Conservation (phyloP, 805 yeast species). For the Isabelozyma gotoi region DNA sequence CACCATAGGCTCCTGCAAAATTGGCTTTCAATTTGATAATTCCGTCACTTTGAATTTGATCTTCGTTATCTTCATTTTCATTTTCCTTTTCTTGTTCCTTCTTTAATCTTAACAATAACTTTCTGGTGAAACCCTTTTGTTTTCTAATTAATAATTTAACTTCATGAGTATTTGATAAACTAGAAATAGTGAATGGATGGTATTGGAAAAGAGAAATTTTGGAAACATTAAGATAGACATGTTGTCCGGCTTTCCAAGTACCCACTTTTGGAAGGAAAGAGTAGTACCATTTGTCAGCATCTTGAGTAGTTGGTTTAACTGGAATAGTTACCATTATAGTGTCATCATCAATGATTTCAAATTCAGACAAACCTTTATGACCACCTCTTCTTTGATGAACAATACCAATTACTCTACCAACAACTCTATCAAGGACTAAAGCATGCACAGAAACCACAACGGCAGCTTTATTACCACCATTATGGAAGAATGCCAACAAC, state of each 20-base stretch:
- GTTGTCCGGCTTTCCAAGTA: slow-evolving; percentile 50
- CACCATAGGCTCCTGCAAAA: slow-evolving; percentile 50
- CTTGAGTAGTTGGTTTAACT: slow-evolving; percentile 15
- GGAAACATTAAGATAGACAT: slow-evolving; percentile 40
- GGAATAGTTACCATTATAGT: slow-evolving; percentile 42
- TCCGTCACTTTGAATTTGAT: background rate
- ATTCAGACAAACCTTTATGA: slow-evolving; percentile 35
- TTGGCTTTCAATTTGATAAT: slow-evolving; percentile 29
- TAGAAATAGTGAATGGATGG: slow-evolving; percentile 50
- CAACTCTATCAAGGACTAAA: slow-evolving; percentile 41
- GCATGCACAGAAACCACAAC: slow-evolving; percentile 42
- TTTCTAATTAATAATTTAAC: slow-evolving; percentile 41
- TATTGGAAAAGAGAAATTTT: slow-evolving; percentile 36
- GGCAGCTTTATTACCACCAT: slow-evolving; percentile 28
- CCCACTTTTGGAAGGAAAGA: slow-evolving; percentile 33
- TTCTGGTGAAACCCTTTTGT: slow-evolving; percentile 44
- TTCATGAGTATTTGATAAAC: slow-evolving; percentile 35
- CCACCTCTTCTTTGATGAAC: slow-evolving; percentile 37
- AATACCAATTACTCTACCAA: slow-evolving; percentile 24
- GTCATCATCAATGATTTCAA: slow-evolving; percentile 40
- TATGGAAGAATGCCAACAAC: slow-evolving; percentile 42
- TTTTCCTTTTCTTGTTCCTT: slow-evolving; percentile 15
- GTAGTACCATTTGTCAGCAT: slow-evolving; percentile 24
- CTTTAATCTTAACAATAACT: slow-evolving; percentile 26
- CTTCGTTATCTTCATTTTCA: slow-evolving; percentile 1